A percentile compares a stretch with the other conserved stretches of the same genome.
Conservation (phyloP, 2,329 filamentous ascomycete species). For the Corynespora cassiicola region DNA sequence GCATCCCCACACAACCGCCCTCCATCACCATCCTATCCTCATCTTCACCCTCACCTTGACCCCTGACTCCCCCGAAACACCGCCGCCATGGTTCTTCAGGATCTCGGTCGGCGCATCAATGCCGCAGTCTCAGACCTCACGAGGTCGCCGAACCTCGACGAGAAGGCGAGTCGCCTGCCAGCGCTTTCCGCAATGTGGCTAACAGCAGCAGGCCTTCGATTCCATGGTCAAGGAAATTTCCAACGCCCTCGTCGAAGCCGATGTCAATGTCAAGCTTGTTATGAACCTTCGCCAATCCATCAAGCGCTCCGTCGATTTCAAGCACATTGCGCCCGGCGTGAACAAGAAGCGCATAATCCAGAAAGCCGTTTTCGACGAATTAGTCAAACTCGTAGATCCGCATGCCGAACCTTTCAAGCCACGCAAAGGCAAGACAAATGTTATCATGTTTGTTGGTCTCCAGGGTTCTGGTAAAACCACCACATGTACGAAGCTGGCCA, state of each 20-base stretch:
- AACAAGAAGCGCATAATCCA: slow-evolving; percentile 99
- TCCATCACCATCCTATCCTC: slow-evolving; percentile 12
- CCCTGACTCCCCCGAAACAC: slow-evolving; percentile 15
- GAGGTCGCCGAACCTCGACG: slow-evolving; percentile 89
- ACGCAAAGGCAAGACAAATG: slow-evolving; percentile 93
- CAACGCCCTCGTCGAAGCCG: slow-evolving; percentile 91
- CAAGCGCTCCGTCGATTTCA: slow-evolving; percentile 89
- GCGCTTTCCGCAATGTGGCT: slow-evolving; percentile 33
- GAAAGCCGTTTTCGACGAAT: slow-evolving; percentile 95
- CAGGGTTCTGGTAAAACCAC: slow-evolving; percentile 98
- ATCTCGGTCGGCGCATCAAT: slow-evolving; percentile 98
- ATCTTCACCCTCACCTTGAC: slow-evolving; percentile 7
- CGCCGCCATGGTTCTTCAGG: slow-evolving; percentile 89
- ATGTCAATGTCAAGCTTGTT: slow-evolving; percentile 96
- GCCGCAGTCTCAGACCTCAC: slow-evolving; percentile 93
- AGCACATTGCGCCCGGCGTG: slow-evolving; percentile 85
- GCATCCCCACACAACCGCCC: slow-evolving; percentile 22
- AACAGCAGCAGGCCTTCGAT: slow-evolving; percentile 79
- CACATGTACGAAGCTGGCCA: slow-evolving; percentile 93
- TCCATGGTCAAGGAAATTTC: slow-evolving; percentile 98
- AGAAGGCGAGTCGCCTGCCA: slow-evolving; percentile 67
- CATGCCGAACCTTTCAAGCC: slow-evolving; percentile 95
- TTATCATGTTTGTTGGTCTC: slow-evolving; percentile 99
- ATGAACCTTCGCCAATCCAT: slow-evolving; percentile 92
- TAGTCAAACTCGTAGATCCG: slow-evolving; percentile 93